phyloP scores from a whole-genome alignment of 2,329 filamentous ascomycete genomes.

The Colletotrichum coccodes region DNA sequence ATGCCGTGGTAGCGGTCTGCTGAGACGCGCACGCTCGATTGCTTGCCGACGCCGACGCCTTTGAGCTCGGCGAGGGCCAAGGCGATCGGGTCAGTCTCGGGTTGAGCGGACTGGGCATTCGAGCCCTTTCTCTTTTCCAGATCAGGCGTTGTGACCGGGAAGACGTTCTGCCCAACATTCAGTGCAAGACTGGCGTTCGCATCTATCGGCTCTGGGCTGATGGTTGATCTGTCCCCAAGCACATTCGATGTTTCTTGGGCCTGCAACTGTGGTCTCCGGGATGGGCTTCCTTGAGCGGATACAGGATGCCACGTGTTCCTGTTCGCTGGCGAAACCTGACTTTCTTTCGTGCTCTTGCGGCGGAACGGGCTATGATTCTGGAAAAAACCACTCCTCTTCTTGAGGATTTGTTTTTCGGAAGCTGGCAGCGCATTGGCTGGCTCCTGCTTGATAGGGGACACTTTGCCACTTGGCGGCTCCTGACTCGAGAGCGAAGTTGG shows the following conservation, averaged over 20 bases:
- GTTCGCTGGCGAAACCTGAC: slow-evolving; percentile 52
- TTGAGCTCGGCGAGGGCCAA: slow-evolving; percentile 93
- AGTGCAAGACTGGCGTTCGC: slow-evolving; percentile 92
- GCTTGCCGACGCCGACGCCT: slow-evolving; percentile 80
- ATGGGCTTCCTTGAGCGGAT: slow-evolving; percentile 39
- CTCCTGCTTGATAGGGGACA: slow-evolving; percentile 77
- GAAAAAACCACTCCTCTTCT: slow-evolving; percentile 88
- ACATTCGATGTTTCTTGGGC: slow-evolving; percentile 49
- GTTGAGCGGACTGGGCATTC: slow-evolving; percentile 54
- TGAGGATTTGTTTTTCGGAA: slow-evolving; percentile 74
- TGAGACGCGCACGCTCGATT: slow-evolving; percentile 85
- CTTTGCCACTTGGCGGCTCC: slow-evolving; percentile 79
- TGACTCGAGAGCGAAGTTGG: slow-evolving; percentile 89
- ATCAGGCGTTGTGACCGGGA: slow-evolving; percentile 87
- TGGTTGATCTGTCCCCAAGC: slow-evolving; percentile 53
- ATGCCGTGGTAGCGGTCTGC: slow-evolving; percentile 97
- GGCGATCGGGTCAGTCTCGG: slow-evolving; percentile 88
- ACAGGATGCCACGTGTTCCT: slow-evolving; percentile 70
- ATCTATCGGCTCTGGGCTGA: slow-evolving; percentile 87
- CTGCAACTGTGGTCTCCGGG: slow-evolving; percentile 52
- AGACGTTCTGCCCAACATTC: slow-evolving; percentile 95
- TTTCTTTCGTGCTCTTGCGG: slow-evolving; percentile 87
- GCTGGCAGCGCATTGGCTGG: slow-evolving; percentile 54
- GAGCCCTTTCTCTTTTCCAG: slow-evolving; percentile 55
- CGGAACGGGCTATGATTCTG: slow-evolving; percentile 93